Base-by-base conservation (phyloP, 768 basidiomycete species). In the Leucocoprinus sp. region DNA sequence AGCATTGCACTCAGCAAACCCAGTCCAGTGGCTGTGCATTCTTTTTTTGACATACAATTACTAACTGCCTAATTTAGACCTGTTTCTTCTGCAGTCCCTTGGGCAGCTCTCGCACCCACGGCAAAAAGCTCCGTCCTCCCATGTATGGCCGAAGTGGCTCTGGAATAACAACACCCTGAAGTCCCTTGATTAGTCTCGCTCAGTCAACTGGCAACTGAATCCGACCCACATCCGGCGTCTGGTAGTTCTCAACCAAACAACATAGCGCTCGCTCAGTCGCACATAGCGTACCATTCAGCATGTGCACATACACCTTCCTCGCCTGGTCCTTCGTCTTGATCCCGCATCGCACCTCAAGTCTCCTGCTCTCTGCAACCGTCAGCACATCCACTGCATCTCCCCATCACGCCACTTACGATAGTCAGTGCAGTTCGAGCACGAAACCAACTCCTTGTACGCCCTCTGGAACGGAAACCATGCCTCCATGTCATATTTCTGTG, bases 381-480 rank as follows among this genome's bases (percentile, higher is more conserved):
- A 36, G 49, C 29, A 47, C 42, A 7, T 43, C 36, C n/a, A 6
- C 26, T 4, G n/a, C 17, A 27, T 22, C 14, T 23, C 22, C 22
- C 31, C 23, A 27, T 12, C 11, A 8, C 42, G 14, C 9, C 19
- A 78, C 90, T 67, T 60, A 98, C 95, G 96, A 64, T 99, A 98
- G 62, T 98, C 96, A 17, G 95, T 97, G 69, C 96, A 99, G 63
- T 99, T 99, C 60, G 90, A 93, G 63, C 92, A 93, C 54, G 89
- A 93, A 28, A 98, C 96, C 33, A 99, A 71, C 70, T 99, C 96
- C 72, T 98, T 99, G 72, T 93, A 93, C 42, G 74, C 82, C 40
- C 81, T 82, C 65, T 98, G 96, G 78, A 90, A 97, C 2, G 96
- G 96, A 76, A 99, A 99, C 90, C 93, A 99, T 48, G 96, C 96